phyloP scores from a whole-genome alignment of 768 basidiomycete species.

The Termitomyces sp. region DNA sequence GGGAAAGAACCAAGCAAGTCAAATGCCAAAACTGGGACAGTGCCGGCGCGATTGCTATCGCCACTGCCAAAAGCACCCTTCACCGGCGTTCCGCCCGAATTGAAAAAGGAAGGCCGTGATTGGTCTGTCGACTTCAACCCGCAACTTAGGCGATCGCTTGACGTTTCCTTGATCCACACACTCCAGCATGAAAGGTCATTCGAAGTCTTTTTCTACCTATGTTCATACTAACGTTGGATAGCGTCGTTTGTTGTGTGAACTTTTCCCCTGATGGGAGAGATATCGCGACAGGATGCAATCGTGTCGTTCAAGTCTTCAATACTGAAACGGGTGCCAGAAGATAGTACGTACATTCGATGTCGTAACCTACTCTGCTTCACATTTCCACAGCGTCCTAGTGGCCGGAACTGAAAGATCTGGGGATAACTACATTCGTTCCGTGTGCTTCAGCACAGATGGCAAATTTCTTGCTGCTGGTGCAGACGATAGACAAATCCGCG shows the following conservation, averaged over 20 bases:
- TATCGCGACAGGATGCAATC: constrained; percentile 95
- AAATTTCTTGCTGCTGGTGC: constrained; percentile 85
- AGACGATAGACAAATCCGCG: constrained; percentile 83
- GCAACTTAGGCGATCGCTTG: constrained; percentile 67
- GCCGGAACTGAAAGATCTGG: constrained; percentile 54
- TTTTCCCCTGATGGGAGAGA: constrained; percentile 92
- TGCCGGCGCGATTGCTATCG: no score
- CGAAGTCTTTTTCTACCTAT: background rate
- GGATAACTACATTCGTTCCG: constrained; percentile 73
- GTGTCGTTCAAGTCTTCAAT: constrained; percentile 95
- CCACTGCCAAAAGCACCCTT: no score
- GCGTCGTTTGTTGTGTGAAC: constrained; percentile 79
- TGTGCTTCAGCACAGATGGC: constrained; percentile 83
- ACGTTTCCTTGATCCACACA: constrained; percentile 77
- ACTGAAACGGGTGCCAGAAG: constrained; percentile 79
- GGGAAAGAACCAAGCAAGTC: no score
- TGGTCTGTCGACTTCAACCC: constrained; percentile 89
- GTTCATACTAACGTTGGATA: no score
- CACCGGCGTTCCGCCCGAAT: no score
- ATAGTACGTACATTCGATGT: background rate
- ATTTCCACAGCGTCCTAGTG: constrained; percentile 51
- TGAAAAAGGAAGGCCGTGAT: constrained; percentile 69
- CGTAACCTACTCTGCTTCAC: background rate
- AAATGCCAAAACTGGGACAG: no score
- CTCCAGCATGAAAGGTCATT: constrained; percentile 79